A percentile compares a stretch with the other conserved stretches of the same genome.
These are phyloP conservation scores for Sporothrix curviconia DNA, from an alignment of 2,329 filamentous ascomycete species.

Conservation along the genomic window DNA sequence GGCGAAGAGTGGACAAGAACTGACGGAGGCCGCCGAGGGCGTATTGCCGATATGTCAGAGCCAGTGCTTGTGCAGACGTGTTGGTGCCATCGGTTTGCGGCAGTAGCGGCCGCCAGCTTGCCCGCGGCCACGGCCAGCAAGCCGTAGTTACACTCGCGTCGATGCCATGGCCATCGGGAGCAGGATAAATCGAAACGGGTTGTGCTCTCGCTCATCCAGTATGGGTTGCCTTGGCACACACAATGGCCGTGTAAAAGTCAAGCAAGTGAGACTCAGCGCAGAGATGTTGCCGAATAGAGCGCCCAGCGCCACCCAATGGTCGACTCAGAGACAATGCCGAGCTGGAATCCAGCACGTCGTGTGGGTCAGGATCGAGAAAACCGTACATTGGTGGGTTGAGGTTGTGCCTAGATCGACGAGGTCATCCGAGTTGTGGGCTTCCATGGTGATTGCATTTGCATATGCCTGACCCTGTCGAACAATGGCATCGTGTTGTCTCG, in stretches of 20 bases:
- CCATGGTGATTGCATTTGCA: too few species aligned
- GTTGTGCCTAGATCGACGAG: background rate
- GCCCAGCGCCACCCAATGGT: background rate
- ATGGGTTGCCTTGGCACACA: slow-evolving; percentile 9
- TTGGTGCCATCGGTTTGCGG: background rate
- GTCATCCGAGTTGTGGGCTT: background rate
- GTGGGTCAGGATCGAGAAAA: background rate
- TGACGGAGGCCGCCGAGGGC: background rate
- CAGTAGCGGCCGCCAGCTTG: background rate
- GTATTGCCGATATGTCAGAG: slow-evolving; percentile 1
- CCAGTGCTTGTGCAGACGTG: background rate
- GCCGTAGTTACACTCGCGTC: background rate
- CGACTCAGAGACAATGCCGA: too few species aligned
- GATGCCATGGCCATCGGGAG: slow-evolving; percentile 6
- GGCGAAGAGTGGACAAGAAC: background rate
- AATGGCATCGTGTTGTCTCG: background rate
- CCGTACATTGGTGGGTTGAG: background rate
- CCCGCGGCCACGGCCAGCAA: slow-evolving; percentile 7
- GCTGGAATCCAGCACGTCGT: background rate
- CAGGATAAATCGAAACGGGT: slow-evolving; percentile 5
- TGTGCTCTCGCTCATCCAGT: slow-evolving; percentile 10
- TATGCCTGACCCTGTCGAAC: background rate
- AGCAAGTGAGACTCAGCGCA: slow-evolving; percentile 2
- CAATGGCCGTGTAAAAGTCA: slow-evolving; percentile 6
- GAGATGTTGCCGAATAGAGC: slow-evolving; percentile 6